Percentiles rank a stretch among this genome's conserved stretches.
Conservation (phyloP, 2,329 filamentous ascomycete genomes). For the Penicillium sclerotigenum region DNA sequence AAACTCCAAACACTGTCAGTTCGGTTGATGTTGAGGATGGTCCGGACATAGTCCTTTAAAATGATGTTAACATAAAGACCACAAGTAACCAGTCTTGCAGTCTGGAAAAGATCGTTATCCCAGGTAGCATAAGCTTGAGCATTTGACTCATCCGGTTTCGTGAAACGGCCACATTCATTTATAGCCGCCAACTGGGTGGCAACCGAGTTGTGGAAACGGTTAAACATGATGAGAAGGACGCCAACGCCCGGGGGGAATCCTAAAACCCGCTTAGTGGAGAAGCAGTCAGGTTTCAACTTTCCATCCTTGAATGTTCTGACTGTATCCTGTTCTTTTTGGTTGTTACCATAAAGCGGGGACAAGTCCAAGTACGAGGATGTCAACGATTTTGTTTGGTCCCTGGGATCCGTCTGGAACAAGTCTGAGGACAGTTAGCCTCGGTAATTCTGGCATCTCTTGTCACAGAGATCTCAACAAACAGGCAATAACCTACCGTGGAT, state of each 20-base stretch:
- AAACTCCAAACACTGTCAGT: slow-evolving; percentile 60
- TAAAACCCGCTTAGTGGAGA: slow-evolving; percentile 62
- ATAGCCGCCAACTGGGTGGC: slow-evolving; percentile 61
- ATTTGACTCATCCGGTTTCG: slow-evolving; percentile 45
- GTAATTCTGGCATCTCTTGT: background rate
- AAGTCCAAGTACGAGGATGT: slow-evolving; percentile 75
- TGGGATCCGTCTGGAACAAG: slow-evolving; percentile 63
- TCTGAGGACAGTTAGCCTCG: slow-evolving; percentile 41
- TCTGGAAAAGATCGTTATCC: slow-evolving; percentile 52
- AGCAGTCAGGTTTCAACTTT: slow-evolving; percentile 69
- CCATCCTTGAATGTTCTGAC: slow-evolving; percentile 64
- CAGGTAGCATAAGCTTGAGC: slow-evolving; percentile 36
- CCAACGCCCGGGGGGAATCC: slow-evolving; percentile 68
- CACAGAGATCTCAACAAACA: background rate
- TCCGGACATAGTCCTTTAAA: slow-evolving; percentile 58
- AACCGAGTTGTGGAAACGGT: slow-evolving; percentile 67
- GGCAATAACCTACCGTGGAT: slow-evolving; percentile 46
- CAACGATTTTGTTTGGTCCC: slow-evolving; percentile 60
- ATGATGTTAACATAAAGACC: slow-evolving; percentile 58
- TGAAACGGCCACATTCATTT: slow-evolving; percentile 68
- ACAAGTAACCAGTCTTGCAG: slow-evolving; percentile 52
- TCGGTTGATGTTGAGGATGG: slow-evolving; percentile 59
- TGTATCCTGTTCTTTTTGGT: slow-evolving; percentile 58
- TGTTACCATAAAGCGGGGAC: slow-evolving; percentile 68
- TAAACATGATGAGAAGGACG: slow-evolving; percentile 66